Evolutionary conservation across 129 eudicot genomes (phyloP).

Genomic region (Tanacetum coccineum): DNA sequence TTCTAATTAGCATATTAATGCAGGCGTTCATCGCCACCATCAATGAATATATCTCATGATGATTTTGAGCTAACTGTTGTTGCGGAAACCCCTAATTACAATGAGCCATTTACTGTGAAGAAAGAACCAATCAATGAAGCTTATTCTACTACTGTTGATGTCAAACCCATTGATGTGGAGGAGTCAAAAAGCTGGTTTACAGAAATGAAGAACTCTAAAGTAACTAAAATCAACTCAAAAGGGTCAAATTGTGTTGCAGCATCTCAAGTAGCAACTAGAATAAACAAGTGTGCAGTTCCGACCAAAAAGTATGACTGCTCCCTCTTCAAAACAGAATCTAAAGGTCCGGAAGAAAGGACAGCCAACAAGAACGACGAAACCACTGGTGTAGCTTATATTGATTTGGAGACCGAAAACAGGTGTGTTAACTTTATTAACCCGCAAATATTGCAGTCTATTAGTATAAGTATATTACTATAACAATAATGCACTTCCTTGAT

Average conservation of each 20-base stretch:
- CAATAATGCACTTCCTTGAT: too few species aligned
- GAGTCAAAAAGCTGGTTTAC: slow-evolving; percentile 30
- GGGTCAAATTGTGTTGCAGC: slow-evolving; percentile 30
- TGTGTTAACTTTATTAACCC: slow-evolving; percentile 18
- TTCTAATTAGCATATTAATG: slow-evolving; percentile 21
- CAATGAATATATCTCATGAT: slow-evolving; percentile 18
- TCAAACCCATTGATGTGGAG: slow-evolving; percentile 28
- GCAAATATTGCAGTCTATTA: too few species aligned
- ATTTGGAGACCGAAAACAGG: slow-evolving; percentile 48
- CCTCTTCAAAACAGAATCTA: slow-evolving; percentile 24
- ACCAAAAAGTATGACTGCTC: slow-evolving; percentile 27
- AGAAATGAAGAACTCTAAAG: slow-evolving; percentile 37
- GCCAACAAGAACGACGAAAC: slow-evolving; percentile 26
- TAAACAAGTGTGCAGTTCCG: slow-evolving; percentile 22
- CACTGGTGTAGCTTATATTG: slow-evolving; percentile 31
- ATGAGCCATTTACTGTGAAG: slow-evolving; percentile 43
- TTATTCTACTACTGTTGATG: slow-evolving; percentile 22
- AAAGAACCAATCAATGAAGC: slow-evolving; percentile 49
- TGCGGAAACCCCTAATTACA: slow-evolving; percentile 72
- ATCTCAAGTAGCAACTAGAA: slow-evolving; percentile 21
- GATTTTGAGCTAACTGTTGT: slow-evolving; percentile 44
- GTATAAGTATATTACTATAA: too few species aligned
- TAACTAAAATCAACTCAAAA: slow-evolving; percentile 18
- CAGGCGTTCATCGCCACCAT: too few species aligned
- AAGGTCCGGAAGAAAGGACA: slow-evolving; percentile 22